Percentiles rank a stretch among this genome's conserved stretches.
Evolutionary conservation across 305 asterid species (phyloP).

Genomic region (Solanum hybrid): DNA sequence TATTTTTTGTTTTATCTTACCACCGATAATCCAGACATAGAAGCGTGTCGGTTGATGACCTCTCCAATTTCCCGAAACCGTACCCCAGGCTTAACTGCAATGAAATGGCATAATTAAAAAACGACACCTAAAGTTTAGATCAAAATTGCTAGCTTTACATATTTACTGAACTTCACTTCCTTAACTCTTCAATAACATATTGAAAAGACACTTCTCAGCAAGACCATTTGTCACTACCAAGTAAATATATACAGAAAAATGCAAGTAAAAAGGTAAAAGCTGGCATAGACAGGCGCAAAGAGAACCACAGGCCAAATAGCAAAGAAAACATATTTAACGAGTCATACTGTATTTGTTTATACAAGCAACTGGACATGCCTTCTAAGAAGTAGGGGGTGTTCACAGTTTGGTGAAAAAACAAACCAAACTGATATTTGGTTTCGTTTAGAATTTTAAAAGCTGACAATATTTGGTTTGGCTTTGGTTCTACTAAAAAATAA

Average conservation of each 20-base stretch:
- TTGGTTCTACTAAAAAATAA: background rate
- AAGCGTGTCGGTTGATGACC: constrained; percentile 77
- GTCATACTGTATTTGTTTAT: background rate
- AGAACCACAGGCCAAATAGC: background rate
- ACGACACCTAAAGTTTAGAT: background rate
- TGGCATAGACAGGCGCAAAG: background rate
- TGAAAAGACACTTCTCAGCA: background rate
- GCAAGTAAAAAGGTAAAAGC: background rate
- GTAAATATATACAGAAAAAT: background rate
- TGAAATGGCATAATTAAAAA: constrained; percentile 4
- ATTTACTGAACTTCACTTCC: background rate
- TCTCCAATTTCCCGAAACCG: constrained; percentile 96
- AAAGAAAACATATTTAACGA: background rate
- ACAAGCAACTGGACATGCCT: background rate
- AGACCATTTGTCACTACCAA: background rate
- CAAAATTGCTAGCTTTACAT: background rate
- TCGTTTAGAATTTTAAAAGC: background rate
- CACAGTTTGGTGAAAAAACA: background rate
- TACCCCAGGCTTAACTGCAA: constrained; percentile 88
- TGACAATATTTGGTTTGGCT: background rate
- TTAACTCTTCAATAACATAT: background rate
- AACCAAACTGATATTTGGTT: background rate
- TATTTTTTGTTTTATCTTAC: constrained; percentile 26
- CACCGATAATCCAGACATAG: constrained; percentile 94
- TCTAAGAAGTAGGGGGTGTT: background rate